Evolutionary conservation across 2,329 filamentous ascomycete genomes (phyloP).

Genomic region (Diaporthe ampelina): DNA sequence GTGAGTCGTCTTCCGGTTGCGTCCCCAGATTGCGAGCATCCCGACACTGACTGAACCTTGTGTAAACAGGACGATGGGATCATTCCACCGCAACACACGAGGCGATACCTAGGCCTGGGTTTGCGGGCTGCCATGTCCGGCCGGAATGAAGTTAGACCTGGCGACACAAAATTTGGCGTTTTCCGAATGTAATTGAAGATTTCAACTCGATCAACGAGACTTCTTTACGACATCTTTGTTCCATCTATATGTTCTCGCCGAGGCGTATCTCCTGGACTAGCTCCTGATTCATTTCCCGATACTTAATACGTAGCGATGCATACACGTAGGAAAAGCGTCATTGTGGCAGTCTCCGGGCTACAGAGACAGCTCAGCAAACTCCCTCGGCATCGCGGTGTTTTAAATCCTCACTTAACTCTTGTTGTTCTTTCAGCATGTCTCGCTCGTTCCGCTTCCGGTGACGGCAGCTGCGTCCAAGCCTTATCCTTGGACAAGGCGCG

Average conservation of each 20-base stretch:
- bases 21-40: not conserved
- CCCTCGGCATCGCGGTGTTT: not conserved
- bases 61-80: conserved; percentile 77
- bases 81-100: conserved; percentile 82
- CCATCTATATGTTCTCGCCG: no score
- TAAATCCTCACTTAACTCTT: not conserved
- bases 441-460: not conserved
- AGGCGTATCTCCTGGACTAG: not conserved
- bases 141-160: conserved; percentile 70
- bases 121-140: conserved; percentile 80
- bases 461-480: not conserved
- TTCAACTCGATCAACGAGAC: not conserved
- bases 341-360: not conserved
- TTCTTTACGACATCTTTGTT: not conserved
- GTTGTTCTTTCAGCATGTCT: not conserved
- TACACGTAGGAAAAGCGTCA: not conserved
- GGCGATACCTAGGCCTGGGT: conserved; percentile 79
- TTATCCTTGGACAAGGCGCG: no score
- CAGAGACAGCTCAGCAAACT: not conserved
- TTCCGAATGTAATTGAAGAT: conserved; percentile 78
- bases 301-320: not conserved
- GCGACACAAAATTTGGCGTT: conserved; percentile 81
- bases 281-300: not conserved
- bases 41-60: conserved; percentile 13
- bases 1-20: conserved; percentile 58